Percentiles rank a stretch among this genome's conserved stretches.
Conservation (phyloP, 352 stramenopile species). For the Pseudoperonospora humuli region DNA sequence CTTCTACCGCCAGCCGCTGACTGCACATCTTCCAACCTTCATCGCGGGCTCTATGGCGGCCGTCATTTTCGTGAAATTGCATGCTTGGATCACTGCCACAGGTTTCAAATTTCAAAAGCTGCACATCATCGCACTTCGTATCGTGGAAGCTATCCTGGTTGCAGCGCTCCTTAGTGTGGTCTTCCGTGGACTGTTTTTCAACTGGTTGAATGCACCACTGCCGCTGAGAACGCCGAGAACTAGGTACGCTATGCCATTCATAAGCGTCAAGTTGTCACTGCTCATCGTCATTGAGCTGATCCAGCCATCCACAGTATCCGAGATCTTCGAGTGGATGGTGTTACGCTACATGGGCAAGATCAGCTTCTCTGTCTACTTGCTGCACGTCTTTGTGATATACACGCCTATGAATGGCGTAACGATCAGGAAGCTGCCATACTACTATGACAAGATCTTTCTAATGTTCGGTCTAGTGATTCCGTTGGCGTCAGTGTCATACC, state of each 20-base stretch:
- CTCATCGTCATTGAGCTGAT: conserved; percentile 37
- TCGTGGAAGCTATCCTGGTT: too few species aligned
- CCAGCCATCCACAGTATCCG: conserved; percentile 23
- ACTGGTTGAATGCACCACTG: conserved; percentile 31
- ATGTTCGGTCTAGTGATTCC: conserved; percentile 23
- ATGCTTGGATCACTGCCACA: not conserved
- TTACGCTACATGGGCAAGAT: conserved; percentile 36
- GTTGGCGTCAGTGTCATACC: conserved; percentile 27
- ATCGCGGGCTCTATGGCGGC: conserved; percentile 6
- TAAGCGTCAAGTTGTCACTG: conserved; percentile 20
- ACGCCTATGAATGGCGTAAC: too few species aligned
- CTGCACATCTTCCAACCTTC: conserved; percentile 8
- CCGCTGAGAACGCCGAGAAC: conserved; percentile 15
- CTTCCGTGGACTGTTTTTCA: conserved; percentile 30
- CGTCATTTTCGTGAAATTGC: conserved; percentile 1
- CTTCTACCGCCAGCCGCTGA: conserved; percentile 1
- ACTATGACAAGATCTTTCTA: conserved; percentile 30
- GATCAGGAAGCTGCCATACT: conserved; percentile 20
- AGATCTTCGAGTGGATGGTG: conserved; percentile 34
- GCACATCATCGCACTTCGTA: too few species aligned
- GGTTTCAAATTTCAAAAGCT: too few species aligned
- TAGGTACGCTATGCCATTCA: conserved; percentile 15
- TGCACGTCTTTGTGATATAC: conserved; percentile 36
- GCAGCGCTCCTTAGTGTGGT: conserved; percentile 21
- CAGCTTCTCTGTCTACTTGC: conserved; percentile 42